Evolutionary conservation across 768 basidiomycete genomes (phyloP).

Genomic region (Obba rivulosa): DNA sequence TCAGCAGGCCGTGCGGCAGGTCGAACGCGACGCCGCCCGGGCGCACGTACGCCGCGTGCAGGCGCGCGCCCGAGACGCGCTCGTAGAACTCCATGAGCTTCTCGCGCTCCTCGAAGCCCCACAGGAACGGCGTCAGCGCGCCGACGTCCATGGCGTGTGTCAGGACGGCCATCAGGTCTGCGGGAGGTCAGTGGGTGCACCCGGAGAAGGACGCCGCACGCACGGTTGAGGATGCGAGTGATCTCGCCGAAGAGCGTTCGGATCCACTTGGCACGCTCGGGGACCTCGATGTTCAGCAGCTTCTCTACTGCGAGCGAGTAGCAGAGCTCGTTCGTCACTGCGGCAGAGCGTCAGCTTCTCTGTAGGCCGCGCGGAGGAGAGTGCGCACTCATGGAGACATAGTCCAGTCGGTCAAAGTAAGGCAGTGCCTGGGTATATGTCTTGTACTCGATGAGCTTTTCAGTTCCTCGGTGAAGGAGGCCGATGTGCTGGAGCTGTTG

Average conservation of each 20-base stretch:
- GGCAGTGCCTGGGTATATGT: conserved; percentile 96
- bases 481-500: conserved; percentile 72
- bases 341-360: not conserved
- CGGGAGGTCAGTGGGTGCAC: not conserved
- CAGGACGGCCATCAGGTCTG: conserved; percentile 94
- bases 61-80: conserved; percentile 94
- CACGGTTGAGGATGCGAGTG: conserved; percentile 91
- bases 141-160: conserved; percentile 98
- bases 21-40: conserved; percentile 98
- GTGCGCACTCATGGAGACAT: conserved; percentile 96
- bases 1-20: conserved; percentile 94
- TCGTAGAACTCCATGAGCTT: conserved; percentile 99
- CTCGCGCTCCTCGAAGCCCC: conserved; percentile 99
- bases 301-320: conserved; percentile 98
- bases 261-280: conserved; percentile 97
- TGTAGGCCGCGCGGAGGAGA: conserved; percentile 2
- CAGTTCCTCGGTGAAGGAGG: conserved; percentile 93
- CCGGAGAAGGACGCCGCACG: conserved; percentile 22
- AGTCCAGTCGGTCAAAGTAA: conserved; percentile 98
- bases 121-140: conserved; percentile 96
- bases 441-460: conserved; percentile 99
- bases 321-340: conserved; percentile 98
- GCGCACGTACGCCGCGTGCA: conserved; percentile 96
- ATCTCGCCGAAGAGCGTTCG: conserved; percentile 96
- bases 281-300: conserved; percentile 93